Conservation (phyloP, 2,329 filamentous ascomycete species). For the Calonectria hongkongensis region DNA sequence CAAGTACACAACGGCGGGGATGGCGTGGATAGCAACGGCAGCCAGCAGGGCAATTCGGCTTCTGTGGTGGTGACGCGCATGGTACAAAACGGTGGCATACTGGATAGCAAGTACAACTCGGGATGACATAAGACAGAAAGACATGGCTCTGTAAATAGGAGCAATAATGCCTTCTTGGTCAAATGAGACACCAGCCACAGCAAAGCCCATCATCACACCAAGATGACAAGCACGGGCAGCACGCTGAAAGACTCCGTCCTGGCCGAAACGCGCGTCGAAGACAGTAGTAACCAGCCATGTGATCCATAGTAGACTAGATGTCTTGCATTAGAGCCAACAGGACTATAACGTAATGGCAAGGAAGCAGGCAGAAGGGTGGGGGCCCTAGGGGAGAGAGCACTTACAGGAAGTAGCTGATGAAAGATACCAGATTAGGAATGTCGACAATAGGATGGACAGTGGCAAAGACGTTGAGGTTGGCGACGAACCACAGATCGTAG, state of each 20-base stretch:
- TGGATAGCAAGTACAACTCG: conserved; percentile 32
- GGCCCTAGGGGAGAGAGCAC: neutral
- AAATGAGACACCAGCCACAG: conserved; percentile 31
- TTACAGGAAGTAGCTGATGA: conserved; percentile 26
- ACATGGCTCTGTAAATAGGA: conserved; percentile 33
- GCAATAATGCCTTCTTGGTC: conserved; percentile 17
- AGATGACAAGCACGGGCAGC: conserved; percentile 34
- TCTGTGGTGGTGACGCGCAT: conserved; percentile 25
- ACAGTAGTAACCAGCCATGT: conserved; percentile 38
- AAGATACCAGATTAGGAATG: conserved; percentile 23
- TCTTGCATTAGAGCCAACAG: neutral
- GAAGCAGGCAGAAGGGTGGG: neutral
- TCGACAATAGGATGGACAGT: conserved; percentile 39
- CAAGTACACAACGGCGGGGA: conserved; percentile 22
- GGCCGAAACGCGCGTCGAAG: conserved; percentile 34
- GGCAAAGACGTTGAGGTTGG: conserved; percentile 40
- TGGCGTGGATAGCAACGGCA: conserved; percentile 23
- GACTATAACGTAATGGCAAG: conserved; percentile 12
- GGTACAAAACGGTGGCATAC: conserved; percentile 28
- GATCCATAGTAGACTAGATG: conserved; percentile 36
- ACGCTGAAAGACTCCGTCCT: conserved; percentile 37
- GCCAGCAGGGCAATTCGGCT: conserved; percentile 20
- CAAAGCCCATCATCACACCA: conserved; percentile 36
- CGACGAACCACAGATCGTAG: conserved; percentile 41
- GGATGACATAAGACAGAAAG: conserved; percentile 27